Evolutionary conservation across 1,284 basidiomycete species (phyloP), one percentile per base, ranked within the genome.

Genomic region (Prillingera fragicola): DNA sequence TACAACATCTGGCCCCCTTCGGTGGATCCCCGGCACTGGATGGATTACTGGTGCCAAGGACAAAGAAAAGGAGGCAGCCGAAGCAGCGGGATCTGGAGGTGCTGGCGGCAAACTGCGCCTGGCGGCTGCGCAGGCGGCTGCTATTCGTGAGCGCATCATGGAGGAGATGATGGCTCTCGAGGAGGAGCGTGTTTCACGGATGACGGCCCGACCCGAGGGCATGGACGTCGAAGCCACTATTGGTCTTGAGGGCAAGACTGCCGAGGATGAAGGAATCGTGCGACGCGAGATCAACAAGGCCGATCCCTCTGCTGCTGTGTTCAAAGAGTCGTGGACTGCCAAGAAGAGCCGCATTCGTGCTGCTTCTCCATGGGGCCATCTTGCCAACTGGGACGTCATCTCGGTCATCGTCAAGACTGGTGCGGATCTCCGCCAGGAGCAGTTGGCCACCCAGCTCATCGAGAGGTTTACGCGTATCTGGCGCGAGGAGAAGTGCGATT

Each of bases 341-440:
- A 99, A 99, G 75, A 95, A 92, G 78, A 86, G 85, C 66, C 81
- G 95, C 41, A 96, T 99, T 74, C 81, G 90, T 35, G 83, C 88
- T 41, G 79, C 80, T 26, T 94, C 89, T 17, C 95, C 95, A 1
- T 99, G 97, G 75, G 95, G 95, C 12, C 91, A 96, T 73, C 74
- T 97, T 45, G 84, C 88, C 74, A 78, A 70, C 66, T 78, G 74
- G 74, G 76, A 80, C 59, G 74, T 92, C 54, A 81, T 97, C 36
- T 94, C 91, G 8, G 89, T 97, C 37, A 99, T 99, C 54, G 90
- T 99, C 65, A 99, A 99, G 73, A 97, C 92, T 3, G 95, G 94
- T 2, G 91, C 86, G 22, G 95, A 99, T 70, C 72, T 99, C 41
- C 81, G 95, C 37, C 95, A 99, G 73, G 95, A 99, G 67, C 95